Evolutionary conservation across 2,329 filamentous ascomycete species (phyloP).

Genomic region (Aureobasidium sp.): DNA sequence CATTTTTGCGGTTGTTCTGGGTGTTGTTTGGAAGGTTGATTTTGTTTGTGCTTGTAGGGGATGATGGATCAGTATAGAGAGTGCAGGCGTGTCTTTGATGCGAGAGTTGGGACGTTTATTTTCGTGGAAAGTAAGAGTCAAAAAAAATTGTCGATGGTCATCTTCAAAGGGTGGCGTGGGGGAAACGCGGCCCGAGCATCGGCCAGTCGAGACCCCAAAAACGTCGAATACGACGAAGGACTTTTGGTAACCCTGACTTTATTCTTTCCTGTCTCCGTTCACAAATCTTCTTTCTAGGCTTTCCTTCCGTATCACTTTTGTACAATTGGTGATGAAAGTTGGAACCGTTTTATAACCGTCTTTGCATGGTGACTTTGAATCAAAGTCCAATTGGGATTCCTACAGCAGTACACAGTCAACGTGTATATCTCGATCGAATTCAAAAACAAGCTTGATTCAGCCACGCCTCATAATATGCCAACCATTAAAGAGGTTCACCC

Average conservation of each 20-base stretch:
- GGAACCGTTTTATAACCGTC: too few species aligned
- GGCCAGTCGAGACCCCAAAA: not conserved
- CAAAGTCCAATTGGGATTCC: not conserved
- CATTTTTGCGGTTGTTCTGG: not conserved
- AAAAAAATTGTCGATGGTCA: not conserved
- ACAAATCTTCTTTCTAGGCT: not conserved
- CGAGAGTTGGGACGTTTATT: not conserved
- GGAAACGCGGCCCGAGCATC: not conserved
- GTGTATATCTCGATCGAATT: not conserved
- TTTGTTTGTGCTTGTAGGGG: too few species aligned
- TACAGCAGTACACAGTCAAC: not conserved
- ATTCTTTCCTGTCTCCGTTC: not conserved
- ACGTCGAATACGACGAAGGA: not conserved
- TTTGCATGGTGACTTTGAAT: too few species aligned
- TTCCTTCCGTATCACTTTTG: too few species aligned
- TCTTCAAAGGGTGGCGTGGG: not conserved
- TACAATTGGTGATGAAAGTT: too few species aligned
- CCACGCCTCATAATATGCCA: not conserved
- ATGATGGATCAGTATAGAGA: not conserved
- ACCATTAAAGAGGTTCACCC: not conserved
- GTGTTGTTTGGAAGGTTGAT: not conserved
- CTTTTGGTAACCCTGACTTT: not conserved
- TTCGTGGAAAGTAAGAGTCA: not conserved
- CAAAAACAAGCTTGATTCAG: not conserved
- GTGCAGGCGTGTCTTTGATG: not conserved